phyloP scores from a whole-genome alignment of 2,329 filamentous ascomycete species.

The Seiridium cupressi region DNA sequence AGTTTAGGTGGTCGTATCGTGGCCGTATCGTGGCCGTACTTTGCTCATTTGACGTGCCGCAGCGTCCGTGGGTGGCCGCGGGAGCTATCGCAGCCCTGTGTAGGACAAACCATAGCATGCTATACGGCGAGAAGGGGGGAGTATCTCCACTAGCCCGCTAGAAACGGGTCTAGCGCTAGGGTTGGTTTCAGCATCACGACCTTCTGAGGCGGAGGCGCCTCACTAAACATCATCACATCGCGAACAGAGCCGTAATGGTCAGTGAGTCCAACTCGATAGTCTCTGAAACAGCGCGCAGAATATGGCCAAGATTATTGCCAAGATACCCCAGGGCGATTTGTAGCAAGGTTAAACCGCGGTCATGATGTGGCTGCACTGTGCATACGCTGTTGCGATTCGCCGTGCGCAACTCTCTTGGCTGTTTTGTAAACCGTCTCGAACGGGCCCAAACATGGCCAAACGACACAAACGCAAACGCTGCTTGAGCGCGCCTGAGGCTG shows the following conservation, averaged over 20 bases:
- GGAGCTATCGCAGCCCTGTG: neutral
- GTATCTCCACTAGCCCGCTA: neutral
- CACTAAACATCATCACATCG: neutral
- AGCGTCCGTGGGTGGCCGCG: neutral
- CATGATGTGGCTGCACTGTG: neutral
- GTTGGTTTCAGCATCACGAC: neutral
- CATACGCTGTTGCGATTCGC: constrained; percentile 6
- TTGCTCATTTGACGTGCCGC: too few species aligned
- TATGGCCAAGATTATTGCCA: constrained; percentile 4
- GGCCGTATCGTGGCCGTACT: too few species aligned
- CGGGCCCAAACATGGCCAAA: neutral
- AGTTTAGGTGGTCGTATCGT: too few species aligned
- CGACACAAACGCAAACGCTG: neutral
- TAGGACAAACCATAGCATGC: too few species aligned
- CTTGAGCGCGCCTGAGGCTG: neutral
- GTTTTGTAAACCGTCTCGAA: constrained; percentile 7
- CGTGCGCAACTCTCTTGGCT: constrained; percentile 1
- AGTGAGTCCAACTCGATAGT: neutral
- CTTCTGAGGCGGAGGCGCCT: neutral
- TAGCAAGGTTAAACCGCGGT: neutral
- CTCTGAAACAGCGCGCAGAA: neutral
- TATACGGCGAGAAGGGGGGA: too few species aligned
- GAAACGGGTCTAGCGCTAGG: neutral
- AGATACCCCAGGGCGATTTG: neutral
- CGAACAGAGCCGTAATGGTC: constrained; percentile 1